Evolutionary conservation across 1,284 basidiomycete genomes (phyloP), one percentile per base, ranked within the genome.

Genomic region (Moesziomyces sp.): DNA sequence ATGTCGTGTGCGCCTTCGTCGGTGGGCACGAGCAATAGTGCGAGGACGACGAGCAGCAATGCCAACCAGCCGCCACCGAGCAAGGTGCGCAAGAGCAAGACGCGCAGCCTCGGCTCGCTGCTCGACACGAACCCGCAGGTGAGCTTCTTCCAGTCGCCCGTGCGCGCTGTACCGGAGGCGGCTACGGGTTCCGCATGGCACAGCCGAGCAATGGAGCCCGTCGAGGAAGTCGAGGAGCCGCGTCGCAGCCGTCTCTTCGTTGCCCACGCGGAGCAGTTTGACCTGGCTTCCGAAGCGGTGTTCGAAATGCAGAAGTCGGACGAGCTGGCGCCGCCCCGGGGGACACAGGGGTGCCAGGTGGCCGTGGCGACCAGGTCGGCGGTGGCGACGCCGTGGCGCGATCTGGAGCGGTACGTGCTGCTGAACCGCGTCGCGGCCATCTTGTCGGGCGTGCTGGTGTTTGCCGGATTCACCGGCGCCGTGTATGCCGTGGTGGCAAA

Each of bases 341-440:
- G n/a, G 40, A 26, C 43, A 21, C 8, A 46, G 3, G 60, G 58
- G 16, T 47, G 42, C 18, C 59, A 58, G 24, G n/a, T 44, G 24
- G 68, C 60, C 5, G 24, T 55, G 38, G 61, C 58, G 14, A 65
- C 54, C 6, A 40, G 26, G 23, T n/a, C 43, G 0, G 23, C 50
- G 6, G 18, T 64, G 18, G 49, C 30, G 16, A 48, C 43, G 43
- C 53, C 51, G 7, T 74, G 66, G 72, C 42, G 30, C 13, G 65
- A 72, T 18, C 54, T 78, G 26, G 77, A 79, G 53, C 26, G 62
- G 16, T 79, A 67, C 52, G 76, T 79, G 18, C 52, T 78, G 44
- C 57, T 71, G n/a, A 79, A 79, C 51, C 46, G 77, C n/a, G 56
- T 79, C 26, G 71, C 71, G 16, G 67, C 77, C 42, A 53, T 76